Evolutionary conservation across 768 basidiomycete species (phyloP).

Genomic region (Clavulina sp.): DNA sequence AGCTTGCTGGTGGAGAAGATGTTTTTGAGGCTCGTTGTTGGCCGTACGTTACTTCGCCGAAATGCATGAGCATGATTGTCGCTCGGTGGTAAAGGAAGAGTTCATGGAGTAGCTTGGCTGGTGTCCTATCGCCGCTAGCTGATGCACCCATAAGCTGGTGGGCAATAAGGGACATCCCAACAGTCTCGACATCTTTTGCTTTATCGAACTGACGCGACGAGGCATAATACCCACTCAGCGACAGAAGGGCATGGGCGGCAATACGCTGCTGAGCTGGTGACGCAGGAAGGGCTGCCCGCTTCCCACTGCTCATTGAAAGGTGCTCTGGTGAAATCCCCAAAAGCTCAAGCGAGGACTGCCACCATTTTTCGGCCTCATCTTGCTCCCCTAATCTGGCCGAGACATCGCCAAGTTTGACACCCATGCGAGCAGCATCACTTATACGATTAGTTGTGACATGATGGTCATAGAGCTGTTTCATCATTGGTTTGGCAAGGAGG

Average conservation of each 20-base stretch:
- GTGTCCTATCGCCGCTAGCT: no score
- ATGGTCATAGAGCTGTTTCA: slow-evolving; percentile 39
- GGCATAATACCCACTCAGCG: no score
- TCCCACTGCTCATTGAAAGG: not conserved
- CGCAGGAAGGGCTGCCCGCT: not conserved
- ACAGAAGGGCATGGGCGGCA: not conserved
- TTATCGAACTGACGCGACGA: no score
- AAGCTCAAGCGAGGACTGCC: slow-evolving; percentile 39
- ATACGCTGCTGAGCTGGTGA: not conserved
- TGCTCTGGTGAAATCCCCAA: not conserved
- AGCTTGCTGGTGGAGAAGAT: no score
- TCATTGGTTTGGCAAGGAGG: slow-evolving; percentile 36
- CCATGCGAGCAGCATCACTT: slow-evolving; percentile 32
- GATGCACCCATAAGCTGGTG: slow-evolving; percentile 34
- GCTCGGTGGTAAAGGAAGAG: no score
- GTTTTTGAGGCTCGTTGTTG: no score
- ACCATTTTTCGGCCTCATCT: slow-evolving; percentile 46
- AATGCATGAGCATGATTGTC: no score
- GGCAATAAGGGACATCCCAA: not conserved
- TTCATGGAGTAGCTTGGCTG: no score
- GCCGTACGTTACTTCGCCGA: no score
- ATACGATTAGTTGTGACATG: slow-evolving; percentile 4
- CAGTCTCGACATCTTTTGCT: no score
- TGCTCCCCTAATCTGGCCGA: slow-evolving; percentile 35
- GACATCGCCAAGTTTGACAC: slow-evolving; percentile 52